Conservation (phyloP, 768 basidiomycete species). For the Ramaria sp. region DNA sequence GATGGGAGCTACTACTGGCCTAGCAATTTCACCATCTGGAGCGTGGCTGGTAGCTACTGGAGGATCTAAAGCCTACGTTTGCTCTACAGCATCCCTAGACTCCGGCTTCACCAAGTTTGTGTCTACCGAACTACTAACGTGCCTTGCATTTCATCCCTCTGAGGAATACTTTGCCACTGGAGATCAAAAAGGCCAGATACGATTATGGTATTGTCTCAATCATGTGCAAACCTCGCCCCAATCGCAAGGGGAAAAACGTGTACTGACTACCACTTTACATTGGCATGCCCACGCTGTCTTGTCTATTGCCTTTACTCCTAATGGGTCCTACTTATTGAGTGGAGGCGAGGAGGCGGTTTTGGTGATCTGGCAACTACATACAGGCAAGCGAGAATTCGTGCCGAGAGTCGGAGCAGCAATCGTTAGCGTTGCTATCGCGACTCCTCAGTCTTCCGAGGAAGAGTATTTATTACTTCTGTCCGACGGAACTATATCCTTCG, state of each 20-base stretch:
- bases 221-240: constrained; percentile 27
- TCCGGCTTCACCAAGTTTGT: constrained; percentile 75
- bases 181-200: constrained; percentile 72
- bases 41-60: constrained; percentile 66
- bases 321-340: constrained; percentile 86
- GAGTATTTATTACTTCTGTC: constrained; percentile 77
- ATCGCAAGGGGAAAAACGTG: constrained; percentile 47
- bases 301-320: constrained; percentile 74
- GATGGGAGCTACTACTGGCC: constrained; percentile 47
- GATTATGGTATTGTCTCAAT: constrained; percentile 88
- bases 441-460: constrained; percentile 47
- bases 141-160: constrained; percentile 76
- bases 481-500: constrained; percentile 72
- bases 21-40: constrained; percentile 68
- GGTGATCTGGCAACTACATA: constrained; percentile 94
- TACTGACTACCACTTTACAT: constrained; percentile 79
- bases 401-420: constrained; percentile 88
- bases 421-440: constrained; percentile 46
- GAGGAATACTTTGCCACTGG: constrained; percentile 96
- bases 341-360: constrained; percentile 94
- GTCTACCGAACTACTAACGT: constrained; percentile 70
- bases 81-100: constrained; percentile 40
- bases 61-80: constrained; percentile 71
- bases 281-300: constrained; percentile 97
- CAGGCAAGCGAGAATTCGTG: constrained; percentile 82